Percentiles rank a stretch among this genome's conserved stretches.
phyloP scores from a whole-genome alignment of 2,329 filamentous ascomycete species.

The Chaetomium strumarium region DNA sequence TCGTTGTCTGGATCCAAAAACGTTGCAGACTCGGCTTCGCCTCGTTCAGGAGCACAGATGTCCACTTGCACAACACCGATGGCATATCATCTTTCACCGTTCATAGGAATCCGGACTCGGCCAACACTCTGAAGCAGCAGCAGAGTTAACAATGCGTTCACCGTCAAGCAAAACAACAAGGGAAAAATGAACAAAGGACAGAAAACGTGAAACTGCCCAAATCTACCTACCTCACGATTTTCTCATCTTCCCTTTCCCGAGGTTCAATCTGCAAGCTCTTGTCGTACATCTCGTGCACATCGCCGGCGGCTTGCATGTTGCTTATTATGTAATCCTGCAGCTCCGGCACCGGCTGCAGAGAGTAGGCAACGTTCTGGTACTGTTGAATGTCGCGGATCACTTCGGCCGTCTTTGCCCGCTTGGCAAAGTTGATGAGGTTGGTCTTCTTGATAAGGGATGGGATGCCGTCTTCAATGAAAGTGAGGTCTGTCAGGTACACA shows the following conservation, averaged over 20 bases:
- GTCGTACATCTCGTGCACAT: constrained; percentile 99
- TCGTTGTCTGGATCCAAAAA: no score
- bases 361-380: constrained; percentile 97
- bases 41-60: no score
- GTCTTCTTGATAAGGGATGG: constrained; percentile 95
- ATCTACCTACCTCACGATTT: constrained; percentile 88
- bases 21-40: no score
- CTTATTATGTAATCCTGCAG: constrained; percentile 94
- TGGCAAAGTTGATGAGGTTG: constrained; percentile 96
- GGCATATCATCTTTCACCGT: not conserved
- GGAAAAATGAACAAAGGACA: not conserved
- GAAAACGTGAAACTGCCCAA: not conserved
- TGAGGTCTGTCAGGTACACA: constrained; percentile 94
- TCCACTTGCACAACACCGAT: no score
- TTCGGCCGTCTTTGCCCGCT: constrained; percentile 94
- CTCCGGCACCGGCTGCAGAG: constrained; percentile 80
- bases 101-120: constrained; percentile 33
- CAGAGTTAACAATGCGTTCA: not conserved
- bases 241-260: constrained; percentile 94
- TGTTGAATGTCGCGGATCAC: constrained; percentile 98
- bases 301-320: constrained; percentile 91
- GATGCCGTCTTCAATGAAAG: constrained; percentile 98
- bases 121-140: constrained; percentile 27
- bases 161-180: not conserved
- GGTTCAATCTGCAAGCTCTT: constrained; percentile 91